Percentiles rank a stretch among this genome's conserved stretches.
Evolutionary conservation across 352 stramenopile genomes (phyloP).

Genomic region (Pythium sukuiense): DNA sequence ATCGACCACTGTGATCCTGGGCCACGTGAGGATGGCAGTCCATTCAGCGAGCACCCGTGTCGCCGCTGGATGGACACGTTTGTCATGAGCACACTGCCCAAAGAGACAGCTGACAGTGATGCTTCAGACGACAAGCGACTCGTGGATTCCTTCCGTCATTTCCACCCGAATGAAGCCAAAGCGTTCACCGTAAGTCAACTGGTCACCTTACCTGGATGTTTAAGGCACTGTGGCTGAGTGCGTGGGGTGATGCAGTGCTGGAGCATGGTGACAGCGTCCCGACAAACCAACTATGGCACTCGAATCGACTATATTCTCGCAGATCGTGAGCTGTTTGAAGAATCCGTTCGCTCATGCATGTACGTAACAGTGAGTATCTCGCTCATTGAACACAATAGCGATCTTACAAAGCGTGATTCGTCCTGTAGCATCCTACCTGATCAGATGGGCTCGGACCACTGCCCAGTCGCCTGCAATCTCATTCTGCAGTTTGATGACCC

Average conservation of each 20-base stretch:
- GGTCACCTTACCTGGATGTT: too few relatives aligned
- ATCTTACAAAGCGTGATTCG: background rate
- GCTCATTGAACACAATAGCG: too few relatives aligned
- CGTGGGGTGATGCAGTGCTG: slow-evolving; percentile 57
- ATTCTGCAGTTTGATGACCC: slow-evolving; percentile 35
- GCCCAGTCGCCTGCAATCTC: slow-evolving; percentile 57
- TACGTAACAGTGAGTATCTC: slow-evolving; percentile 34
- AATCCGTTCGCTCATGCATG: slow-evolving; percentile 56
- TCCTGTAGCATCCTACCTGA: slow-evolving; percentile 36
- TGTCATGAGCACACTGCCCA: slow-evolving; percentile 20
- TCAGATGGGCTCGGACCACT: slow-evolving; percentile 76
- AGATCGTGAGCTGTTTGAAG: slow-evolving; percentile 46
- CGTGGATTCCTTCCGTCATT: slow-evolving; percentile 79
- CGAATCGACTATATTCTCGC: slow-evolving; percentile 91
- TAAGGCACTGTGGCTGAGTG: background rate
- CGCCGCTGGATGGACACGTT: slow-evolving; percentile 70
- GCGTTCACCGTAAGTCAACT: slow-evolving; percentile 70
- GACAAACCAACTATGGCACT: slow-evolving; percentile 90
- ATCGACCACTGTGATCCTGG: slow-evolving; percentile 78
- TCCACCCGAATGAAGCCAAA: slow-evolving; percentile 68
- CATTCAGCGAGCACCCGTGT: slow-evolving; percentile 65
- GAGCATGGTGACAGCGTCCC: slow-evolving; percentile 80
- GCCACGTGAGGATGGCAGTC: slow-evolving; percentile 25
- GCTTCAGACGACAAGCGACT: slow-evolving; percentile 29
- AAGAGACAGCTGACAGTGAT: slow-evolving; percentile 1